phyloP scores from a whole-genome alignment of 768 basidiomycete species.

The Fistulinella prunicolor region DNA sequence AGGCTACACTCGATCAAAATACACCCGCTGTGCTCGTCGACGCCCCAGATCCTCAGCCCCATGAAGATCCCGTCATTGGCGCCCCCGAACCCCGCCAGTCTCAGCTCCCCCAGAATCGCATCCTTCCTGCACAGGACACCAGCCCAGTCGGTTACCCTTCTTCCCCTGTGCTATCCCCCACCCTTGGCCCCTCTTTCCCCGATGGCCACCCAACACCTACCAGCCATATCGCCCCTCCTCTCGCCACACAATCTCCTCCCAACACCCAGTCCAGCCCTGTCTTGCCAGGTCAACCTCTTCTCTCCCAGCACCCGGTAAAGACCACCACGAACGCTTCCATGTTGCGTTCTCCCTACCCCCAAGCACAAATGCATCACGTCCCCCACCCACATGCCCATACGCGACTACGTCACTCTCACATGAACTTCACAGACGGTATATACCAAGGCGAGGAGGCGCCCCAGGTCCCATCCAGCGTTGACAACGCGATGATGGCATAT shows the following conservation, averaged over 20 bases:
- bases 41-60: conserved; percentile 12
- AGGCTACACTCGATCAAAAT: conserved; percentile 25
- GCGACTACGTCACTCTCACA: conserved; percentile 61
- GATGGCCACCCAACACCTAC: conserved; percentile 15
- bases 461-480: conserved; percentile 26
- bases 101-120: conserved; percentile 15
- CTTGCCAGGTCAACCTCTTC: conserved; percentile 12
- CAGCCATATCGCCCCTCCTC: conserved; percentile 17
- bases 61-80: conserved; percentile 12
- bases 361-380: conserved; percentile 72
- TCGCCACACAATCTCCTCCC: conserved; percentile 22
- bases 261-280: conserved; percentile 19
- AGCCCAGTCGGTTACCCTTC: conserved; percentile 16
- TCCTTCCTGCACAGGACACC: conserved; percentile 18
- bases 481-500: conserved; percentile 51
- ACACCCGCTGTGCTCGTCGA: conserved; percentile 18
- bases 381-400: conserved; percentile 79
- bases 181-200: conserved; percentile 18
- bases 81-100: conserved; percentile 12
- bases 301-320: conserved; percentile 30
- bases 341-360: conserved; percentile 57
- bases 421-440: conserved; percentile 43
- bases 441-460: conserved; percentile 32
- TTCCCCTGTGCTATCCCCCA: conserved; percentile 17
- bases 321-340: conserved; percentile 38